Base-by-base conservation (phyloP, 1,284 basidiomycete genomes). In the Testicularia cyperi region DNA sequence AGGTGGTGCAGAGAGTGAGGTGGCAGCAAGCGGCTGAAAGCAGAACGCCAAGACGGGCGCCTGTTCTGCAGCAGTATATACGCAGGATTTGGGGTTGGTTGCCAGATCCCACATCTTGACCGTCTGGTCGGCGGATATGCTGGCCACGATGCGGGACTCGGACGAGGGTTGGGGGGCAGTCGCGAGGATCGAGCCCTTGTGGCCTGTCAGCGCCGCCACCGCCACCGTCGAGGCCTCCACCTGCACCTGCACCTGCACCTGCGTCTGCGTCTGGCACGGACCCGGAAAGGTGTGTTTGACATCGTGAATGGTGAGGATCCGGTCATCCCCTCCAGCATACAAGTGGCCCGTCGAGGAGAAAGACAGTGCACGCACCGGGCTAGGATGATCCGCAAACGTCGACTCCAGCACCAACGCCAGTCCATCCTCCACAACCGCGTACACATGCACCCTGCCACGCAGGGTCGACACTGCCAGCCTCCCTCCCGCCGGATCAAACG, bases 81-180 rank as follows among this genome's bases (percentile, higher is more conserved):
- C 63, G 37, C 30, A 40, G 4, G 25, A 12, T 18, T 48, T 48
- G n/a, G 45, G 45, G 5, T 10, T 31, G 9, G 20, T 25, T 0
- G 29, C 27, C 12, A 62, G 27, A 36, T 66, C 63, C 63, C 63
- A 66, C 10, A 66, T 43, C 27, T 58, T 62, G 42, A 58, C 52
- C 13, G 49, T 42, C 29, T 40, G 46, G 27, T 66, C 63, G 8
- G 49, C 44, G 1, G 38, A 47, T 6, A 61, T 16, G 21, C 51
- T 60, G 2, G 62, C 62, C 24, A 65, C 44, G 2, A 65, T 30
- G 2, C 25, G 27, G 0, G 38, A 20, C 0, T 6, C 19, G 20
- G 33, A 6, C 6, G 20, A 6, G 18, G 33, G 33, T 6, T 21
- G 6, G 10, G 44, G 4, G 1, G 35, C 23, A 1, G 54, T 4